phyloP scores from a whole-genome alignment of 345 rosid species.

The Ceriops decandra region DNA sequence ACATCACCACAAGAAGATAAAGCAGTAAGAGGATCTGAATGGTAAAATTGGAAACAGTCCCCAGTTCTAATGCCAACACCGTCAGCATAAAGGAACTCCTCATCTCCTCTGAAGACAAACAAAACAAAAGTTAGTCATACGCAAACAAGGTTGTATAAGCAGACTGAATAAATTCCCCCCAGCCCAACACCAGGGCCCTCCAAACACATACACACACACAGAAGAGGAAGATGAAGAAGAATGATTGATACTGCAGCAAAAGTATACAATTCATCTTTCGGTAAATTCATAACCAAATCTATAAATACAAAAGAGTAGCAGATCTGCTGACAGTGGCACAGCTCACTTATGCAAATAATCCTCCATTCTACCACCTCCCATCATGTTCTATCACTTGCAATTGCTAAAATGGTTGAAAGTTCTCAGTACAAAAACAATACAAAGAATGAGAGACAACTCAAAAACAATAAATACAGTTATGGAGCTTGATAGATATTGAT shows the following conservation, averaged over 20 bases:
- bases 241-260: background rate
- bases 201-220: no score
- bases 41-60: constrained; percentile 64
- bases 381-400: no score
- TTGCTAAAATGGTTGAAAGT: no score
- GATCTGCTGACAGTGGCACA: no score
- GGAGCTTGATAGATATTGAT: no score
- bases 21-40: constrained; percentile 41
- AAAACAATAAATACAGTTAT: no score
- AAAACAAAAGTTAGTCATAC: constrained; percentile 4
- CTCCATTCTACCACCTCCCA: no score
- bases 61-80: constrained; percentile 60
- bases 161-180: no score
- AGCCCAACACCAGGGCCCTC: no score
- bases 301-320: background rate
- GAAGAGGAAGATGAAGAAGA: background rate
- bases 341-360: no score
- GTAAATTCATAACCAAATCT: background rate
- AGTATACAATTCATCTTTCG: background rate
- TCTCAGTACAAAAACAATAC: no score
- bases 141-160: background rate
- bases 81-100: constrained; percentile 49
- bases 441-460: no score
- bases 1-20: constrained; percentile 34
- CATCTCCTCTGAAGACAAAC: constrained; percentile 50